phyloP scores from a whole-genome alignment of 345 rosid species.

The Punica granatum region DNA sequence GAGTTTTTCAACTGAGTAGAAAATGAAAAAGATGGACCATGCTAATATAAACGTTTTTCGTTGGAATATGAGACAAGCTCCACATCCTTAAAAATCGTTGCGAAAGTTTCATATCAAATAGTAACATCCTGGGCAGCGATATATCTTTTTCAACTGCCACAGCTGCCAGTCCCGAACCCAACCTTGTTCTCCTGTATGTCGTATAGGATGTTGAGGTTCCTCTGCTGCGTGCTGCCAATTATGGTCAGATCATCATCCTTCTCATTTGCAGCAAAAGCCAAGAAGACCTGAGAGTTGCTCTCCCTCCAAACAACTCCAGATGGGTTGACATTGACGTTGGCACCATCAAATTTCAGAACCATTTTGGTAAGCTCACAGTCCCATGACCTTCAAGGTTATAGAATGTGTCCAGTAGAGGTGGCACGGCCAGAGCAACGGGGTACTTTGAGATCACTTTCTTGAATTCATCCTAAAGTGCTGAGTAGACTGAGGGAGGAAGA shows the following conservation, averaged over 20 bases:
- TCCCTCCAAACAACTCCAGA: slow-evolving; percentile 6
- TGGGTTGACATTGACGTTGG: background rate
- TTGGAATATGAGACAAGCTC: no score
- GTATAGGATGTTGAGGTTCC: slow-evolving; percentile 10
- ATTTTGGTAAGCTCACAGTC: background rate
- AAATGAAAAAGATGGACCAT: no score
- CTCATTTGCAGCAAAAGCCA: slow-evolving; percentile 17
- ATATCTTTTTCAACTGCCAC: slow-evolving; percentile 5
- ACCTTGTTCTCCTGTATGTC: slow-evolving; percentile 8
- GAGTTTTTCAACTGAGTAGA: no score
- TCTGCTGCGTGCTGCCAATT: slow-evolving; percentile 23
- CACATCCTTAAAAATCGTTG: no score
- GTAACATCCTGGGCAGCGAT: background rate
- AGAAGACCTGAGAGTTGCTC: slow-evolving; percentile 18
- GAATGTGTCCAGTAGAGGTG: slow-evolving; percentile 2
- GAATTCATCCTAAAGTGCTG: background rate
- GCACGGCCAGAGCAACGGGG: background rate
- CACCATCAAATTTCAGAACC: slow-evolving; percentile 2
- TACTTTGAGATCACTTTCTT: slow-evolving; percentile 2
- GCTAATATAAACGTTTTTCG: no score
- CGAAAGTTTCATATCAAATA: no score
- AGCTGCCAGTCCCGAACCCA: slow-evolving; percentile 16
- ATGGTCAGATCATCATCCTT: slow-evolving; percentile 13
- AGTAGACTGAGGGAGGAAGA: background rate
- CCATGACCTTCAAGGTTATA: background rate